Conservation (phyloP, 2,329 filamentous ascomycete genomes). For the Didymella arachidicola region DNA sequence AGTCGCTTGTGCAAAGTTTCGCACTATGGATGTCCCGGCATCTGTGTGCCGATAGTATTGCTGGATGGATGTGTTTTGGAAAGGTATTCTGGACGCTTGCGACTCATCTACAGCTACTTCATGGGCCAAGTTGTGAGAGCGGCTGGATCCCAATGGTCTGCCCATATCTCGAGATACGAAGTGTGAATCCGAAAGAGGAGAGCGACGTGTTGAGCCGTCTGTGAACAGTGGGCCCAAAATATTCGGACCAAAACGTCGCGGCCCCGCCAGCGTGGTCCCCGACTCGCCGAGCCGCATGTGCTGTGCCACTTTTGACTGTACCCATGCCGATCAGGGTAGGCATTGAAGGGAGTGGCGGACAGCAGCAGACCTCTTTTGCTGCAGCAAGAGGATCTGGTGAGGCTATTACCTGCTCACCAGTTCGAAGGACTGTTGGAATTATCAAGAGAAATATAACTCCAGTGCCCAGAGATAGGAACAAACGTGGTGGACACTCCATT, state of each 20-base stretch:
- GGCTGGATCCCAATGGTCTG: neutral
- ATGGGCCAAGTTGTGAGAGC: neutral
- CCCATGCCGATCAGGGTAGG: conserved; percentile 10
- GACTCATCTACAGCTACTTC: neutral
- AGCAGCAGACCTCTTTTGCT: neutral
- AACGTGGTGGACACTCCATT: neutral
- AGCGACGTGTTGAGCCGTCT: neutral
- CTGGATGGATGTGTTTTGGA: neutral
- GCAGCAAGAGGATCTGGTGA: neutral
- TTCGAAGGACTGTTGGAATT: neutral
- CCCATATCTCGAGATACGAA: neutral
- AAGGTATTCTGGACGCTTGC: neutral
- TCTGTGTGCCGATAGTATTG: neutral
- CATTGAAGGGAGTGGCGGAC: neutral
- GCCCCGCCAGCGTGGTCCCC: conserved; percentile 11
- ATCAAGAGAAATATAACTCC: neutral
- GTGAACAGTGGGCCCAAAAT: neutral
- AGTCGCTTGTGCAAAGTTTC: neutral
- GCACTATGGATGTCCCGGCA: neutral
- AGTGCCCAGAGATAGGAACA: neutral
- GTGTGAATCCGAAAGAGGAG: neutral
- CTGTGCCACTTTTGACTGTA: neutral
- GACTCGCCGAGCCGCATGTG: conserved; percentile 21
- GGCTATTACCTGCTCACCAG: neutral
- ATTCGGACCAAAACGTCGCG: conserved; percentile 8